These are phyloP conservation scores for Lathyrus aphaca DNA, from an alignment of 306 rosid genomes.

Conservation along the genomic window DNA sequence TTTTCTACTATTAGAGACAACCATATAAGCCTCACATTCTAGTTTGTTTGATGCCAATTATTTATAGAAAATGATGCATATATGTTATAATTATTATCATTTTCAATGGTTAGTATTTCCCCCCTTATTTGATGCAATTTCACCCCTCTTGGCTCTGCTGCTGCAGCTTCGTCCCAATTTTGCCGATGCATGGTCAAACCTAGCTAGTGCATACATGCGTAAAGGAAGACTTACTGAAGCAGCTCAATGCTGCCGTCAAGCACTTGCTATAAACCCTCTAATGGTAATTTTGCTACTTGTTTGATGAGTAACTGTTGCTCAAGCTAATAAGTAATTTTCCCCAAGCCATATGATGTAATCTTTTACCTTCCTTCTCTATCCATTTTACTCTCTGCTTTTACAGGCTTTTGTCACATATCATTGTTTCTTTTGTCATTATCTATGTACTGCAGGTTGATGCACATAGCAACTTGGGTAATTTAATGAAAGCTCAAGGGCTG, in stretches of 20 bases:
- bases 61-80: constrained; percentile 3
- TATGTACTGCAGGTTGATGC: constrained; percentile 51
- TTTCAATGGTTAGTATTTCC: neutral
- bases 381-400: neutral
- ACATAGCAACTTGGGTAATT: constrained; percentile 61
- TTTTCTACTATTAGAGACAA: constrained; percentile 2
- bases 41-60: neutral
- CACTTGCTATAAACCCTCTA: constrained; percentile 87
- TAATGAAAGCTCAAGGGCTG: constrained; percentile 62
- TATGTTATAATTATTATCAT: neutral
- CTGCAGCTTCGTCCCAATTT: constrained; percentile 94
- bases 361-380: constrained; percentile 8
- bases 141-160: constrained; percentile 27
- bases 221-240: constrained; percentile 96
- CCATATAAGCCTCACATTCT: neutral
- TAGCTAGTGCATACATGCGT: constrained; percentile 98
- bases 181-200: constrained; percentile 97
- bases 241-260: constrained; percentile 98
- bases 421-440: constrained; percentile 16
- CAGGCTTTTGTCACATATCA: constrained; percentile 1
- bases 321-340: neutral
- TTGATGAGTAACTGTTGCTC: constrained; percentile 19
- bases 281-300: constrained; percentile 56
- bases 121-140: neutral
- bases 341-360: constrained; percentile 16